phyloP scores from a whole-genome alignment of 352 stramenopile genomes.

The Globisporangium irregulare region DNA sequence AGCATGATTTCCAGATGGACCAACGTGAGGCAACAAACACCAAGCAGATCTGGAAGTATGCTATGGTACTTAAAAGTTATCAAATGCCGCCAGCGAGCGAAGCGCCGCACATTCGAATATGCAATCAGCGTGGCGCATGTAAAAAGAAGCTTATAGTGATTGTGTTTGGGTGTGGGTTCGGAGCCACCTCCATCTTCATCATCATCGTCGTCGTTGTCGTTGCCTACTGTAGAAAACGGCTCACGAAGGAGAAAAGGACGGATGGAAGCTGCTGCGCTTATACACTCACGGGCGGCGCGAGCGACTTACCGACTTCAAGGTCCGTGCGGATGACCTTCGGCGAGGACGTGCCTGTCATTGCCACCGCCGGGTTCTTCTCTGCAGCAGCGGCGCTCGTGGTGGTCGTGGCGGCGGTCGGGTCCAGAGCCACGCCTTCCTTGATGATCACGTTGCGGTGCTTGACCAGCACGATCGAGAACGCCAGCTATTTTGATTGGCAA shows the following conservation, averaged over 20 bases:
- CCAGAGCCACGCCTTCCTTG: constrained; percentile 56
- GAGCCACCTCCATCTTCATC: background rate
- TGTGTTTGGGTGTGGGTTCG: background rate
- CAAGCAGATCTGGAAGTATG: background rate
- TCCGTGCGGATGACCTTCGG: constrained; percentile 65
- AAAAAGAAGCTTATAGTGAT: background rate
- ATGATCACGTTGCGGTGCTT: constrained; percentile 83
- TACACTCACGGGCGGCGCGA: constrained; percentile 69
- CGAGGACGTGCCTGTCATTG: constrained; percentile 32
- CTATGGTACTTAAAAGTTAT: background rate
- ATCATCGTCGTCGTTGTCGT: background rate
- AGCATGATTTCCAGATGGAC: background rate
- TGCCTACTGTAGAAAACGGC: background rate
- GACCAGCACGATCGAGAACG: constrained; percentile 65
- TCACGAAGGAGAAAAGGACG: background rate
- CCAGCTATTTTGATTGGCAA: constrained; percentile 26
- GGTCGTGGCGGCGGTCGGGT: constrained; percentile 27
- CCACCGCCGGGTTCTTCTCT: constrained; percentile 46
- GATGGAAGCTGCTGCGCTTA: constrained; percentile 21
- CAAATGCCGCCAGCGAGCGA: background rate
- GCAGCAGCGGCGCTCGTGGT: constrained; percentile 22
- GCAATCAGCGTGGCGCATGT: background rate
- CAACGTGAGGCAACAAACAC: background rate
- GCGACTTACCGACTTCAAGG: constrained; percentile 50
- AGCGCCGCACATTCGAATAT: background rate